Evolutionary conservation across 2,329 filamentous ascomycete genomes (phyloP).

Genomic region (Sclerotinia spermophila): DNA sequence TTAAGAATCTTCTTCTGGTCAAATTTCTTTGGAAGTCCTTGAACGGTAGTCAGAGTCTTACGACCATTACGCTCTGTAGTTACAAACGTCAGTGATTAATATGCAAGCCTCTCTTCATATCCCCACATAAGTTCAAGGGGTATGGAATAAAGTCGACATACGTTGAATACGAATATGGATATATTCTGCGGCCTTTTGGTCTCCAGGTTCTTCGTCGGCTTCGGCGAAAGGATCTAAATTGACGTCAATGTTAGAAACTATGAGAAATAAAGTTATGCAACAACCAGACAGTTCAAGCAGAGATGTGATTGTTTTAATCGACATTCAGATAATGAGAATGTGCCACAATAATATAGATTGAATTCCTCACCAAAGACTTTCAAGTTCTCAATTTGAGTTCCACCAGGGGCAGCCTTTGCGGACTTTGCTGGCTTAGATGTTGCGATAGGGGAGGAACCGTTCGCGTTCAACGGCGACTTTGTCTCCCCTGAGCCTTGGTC

Average conservation of each 20-base stretch:
- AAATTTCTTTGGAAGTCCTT: slow-evolving; percentile 98
- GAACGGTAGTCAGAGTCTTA: slow-evolving; percentile 99
- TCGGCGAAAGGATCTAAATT: slow-evolving; percentile 98
- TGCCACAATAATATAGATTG: neutral
- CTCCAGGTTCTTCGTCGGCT: slow-evolving; percentile 98
- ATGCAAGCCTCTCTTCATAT: neutral
- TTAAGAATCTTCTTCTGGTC: slow-evolving; percentile 99
- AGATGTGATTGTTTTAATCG: slow-evolving; percentile 25
- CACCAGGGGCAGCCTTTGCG: slow-evolving; percentile 12
- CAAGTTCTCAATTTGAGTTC: slow-evolving; percentile 20
- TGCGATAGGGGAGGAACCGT: slow-evolving; percentile 5
- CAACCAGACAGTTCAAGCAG: neutral
- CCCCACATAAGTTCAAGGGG: neutral
- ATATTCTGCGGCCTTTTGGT: slow-evolving; percentile 92
- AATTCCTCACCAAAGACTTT: slow-evolving; percentile 18
- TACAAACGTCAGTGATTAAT: slow-evolving; percentile 41
- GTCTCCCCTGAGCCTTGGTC: slow-evolving; percentile 17
- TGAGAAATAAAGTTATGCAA: neutral
- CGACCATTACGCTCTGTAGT: slow-evolving; percentile 96
- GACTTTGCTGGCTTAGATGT: slow-evolving; percentile 1
- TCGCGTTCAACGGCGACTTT: slow-evolving; percentile 8
- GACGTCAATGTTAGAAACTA: neutral
- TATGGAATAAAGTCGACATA: slow-evolving; percentile 49
- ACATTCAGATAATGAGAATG: slow-evolving; percentile 25
- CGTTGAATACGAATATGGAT: slow-evolving; percentile 99